phyloP scores from a whole-genome alignment of 495 filamentous ascomycete species.

The Parathielavia appendiculata region DNA sequence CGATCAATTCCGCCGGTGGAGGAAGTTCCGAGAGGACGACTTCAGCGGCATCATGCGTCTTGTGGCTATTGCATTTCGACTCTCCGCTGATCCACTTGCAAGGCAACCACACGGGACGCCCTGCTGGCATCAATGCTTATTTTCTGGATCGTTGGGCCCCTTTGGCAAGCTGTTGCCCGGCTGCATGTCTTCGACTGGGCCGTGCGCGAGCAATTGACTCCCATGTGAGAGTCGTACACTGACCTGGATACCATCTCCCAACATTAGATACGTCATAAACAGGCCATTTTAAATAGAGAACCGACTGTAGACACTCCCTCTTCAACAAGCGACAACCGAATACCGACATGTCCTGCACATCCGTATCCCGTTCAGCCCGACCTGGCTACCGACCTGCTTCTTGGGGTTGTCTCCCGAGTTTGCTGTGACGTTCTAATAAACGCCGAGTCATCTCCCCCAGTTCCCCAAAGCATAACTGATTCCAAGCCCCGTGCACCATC shows the following conservation, averaged over 20 bases:
- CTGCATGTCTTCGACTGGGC: not conserved
- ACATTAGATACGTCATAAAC: slow-evolving; percentile 13
- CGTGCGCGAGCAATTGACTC: not conserved
- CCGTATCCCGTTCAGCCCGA: not conserved
- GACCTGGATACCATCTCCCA: not conserved
- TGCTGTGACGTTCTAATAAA: slow-evolving; percentile 6
- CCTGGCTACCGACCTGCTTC: slow-evolving; percentile 6
- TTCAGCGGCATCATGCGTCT: not conserved
- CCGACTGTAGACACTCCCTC: not conserved
- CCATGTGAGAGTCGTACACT: not conserved
- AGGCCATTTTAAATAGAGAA: not conserved
- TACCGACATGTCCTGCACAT: not conserved
- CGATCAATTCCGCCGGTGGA: not conserved
- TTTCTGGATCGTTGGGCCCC: not conserved
- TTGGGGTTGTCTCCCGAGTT: slow-evolving; percentile 11
- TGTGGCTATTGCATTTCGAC: not conserved
- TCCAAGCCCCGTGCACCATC: not conserved
- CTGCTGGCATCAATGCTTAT: not conserved
- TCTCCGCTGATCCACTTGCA: not conserved
- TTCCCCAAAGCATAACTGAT: not conserved
- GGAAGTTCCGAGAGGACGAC: not conserved
- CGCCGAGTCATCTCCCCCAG: not conserved
- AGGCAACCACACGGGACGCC: slow-evolving; percentile 5
- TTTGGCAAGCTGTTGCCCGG: not conserved
- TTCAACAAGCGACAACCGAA: not conserved